phyloP scores from a whole-genome alignment of 2,329 filamentous ascomycete genomes.

The Emmonsiellopsis sp. region DNA sequence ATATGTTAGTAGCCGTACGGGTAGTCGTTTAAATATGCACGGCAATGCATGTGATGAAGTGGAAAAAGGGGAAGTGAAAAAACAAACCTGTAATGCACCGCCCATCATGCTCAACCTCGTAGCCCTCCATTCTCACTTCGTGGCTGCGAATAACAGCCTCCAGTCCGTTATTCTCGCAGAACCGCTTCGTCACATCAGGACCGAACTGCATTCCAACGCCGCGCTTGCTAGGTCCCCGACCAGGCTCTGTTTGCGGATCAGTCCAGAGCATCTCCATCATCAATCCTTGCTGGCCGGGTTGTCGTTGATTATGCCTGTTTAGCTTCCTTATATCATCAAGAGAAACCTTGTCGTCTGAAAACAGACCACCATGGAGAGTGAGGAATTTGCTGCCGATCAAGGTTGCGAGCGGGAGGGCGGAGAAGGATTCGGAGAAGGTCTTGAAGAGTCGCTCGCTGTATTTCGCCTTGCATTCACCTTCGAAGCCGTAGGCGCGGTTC shows the following conservation, averaged over 20 bases:
- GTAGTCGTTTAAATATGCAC: too few relatives aligned
- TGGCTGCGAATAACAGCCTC: conserved; percentile 95
- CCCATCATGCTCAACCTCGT: conserved; percentile 93
- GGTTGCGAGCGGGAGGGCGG: conserved; percentile 81
- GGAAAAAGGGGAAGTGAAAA: neutral
- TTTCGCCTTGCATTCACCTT: conserved; percentile 96
- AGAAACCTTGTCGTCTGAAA: conserved; percentile 85
- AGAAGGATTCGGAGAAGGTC: conserved; percentile 96
- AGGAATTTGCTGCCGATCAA: conserved; percentile 85
- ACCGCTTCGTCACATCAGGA: conserved; percentile 88
- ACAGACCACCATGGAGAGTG: conserved; percentile 86
- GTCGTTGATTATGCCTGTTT: conserved; percentile 79
- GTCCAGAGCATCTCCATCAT: conserved; percentile 99
- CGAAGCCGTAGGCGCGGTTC: conserved; percentile 97
- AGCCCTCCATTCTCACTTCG: conserved; percentile 98
- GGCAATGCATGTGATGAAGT: neutral
- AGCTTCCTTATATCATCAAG: conserved; percentile 91
- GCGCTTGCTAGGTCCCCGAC: conserved; percentile 88
- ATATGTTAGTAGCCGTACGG: neutral
- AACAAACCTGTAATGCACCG: conserved; percentile 78
- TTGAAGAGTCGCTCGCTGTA: conserved; percentile 96
- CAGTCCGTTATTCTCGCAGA: conserved; percentile 92
- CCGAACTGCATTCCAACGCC: conserved; percentile 96
- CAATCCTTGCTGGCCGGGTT: conserved; percentile 83
- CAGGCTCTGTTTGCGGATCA: conserved; percentile 77